A percentile compares a stretch with the other conserved stretches of the same genome.
Conservation (phyloP, 2,329 filamentous ascomycete species). For the Geosmithia morbida region DNA sequence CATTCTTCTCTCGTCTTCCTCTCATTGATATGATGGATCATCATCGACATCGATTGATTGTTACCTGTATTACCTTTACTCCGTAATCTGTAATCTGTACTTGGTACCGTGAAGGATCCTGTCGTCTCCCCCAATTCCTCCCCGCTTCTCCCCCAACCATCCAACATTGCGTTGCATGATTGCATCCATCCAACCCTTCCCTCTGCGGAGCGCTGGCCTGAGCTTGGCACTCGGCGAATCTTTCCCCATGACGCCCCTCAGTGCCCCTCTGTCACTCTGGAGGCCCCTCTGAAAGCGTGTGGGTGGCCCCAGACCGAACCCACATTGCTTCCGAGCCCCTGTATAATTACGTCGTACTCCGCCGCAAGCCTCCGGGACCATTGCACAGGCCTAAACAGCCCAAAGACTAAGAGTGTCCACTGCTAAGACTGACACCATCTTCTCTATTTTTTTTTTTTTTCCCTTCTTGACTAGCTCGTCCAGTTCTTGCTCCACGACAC, state of each 20-base stretch:
- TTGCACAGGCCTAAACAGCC: background rate
- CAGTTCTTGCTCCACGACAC: constrained; percentile 37
- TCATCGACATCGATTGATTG: no score
- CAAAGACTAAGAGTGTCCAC: background rate
- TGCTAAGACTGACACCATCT: background rate
- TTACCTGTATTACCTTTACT: no score
- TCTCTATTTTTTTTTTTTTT: background rate
- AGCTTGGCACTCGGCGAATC: constrained; percentile 4
- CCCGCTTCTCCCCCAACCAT: no score
- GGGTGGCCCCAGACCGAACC: background rate
- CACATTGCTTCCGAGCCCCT: background rate
- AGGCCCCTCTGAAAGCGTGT: background rate
- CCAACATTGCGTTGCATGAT: background rate
- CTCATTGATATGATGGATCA: no score
- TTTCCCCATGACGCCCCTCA: background rate
- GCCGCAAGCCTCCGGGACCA: background rate
- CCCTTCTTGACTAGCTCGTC: constrained; percentile 21
- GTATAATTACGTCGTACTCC: background rate
- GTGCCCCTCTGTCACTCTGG: background rate
- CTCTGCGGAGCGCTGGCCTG: background rate
- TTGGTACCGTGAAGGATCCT: no score
- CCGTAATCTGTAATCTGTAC: no score
- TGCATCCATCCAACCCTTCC: background rate
- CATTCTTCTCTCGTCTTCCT: no score
- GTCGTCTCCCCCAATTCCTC: no score